Evolutionary conservation across 2,329 filamentous ascomycete species (phyloP).

Genomic region (Emergomyces orientalis): DNA sequence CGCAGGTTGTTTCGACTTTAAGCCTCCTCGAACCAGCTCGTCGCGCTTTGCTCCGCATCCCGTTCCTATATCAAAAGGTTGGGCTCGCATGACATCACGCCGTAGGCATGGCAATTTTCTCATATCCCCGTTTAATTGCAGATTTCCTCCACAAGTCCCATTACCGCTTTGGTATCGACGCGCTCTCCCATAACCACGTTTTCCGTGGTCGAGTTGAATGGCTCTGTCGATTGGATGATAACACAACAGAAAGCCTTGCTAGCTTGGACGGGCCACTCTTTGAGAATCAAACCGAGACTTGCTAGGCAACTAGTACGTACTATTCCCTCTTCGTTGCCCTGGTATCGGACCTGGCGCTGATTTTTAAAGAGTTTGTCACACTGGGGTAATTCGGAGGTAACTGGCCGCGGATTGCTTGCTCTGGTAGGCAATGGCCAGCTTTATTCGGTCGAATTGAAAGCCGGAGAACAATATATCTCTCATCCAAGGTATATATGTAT

Average conservation of each 20-base stretch:
- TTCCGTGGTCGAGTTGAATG: conserved; percentile 79
- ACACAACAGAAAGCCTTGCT: conserved; percentile 77
- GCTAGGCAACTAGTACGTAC: conserved; percentile 56
- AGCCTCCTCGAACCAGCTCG: conserved; percentile 76
- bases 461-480: conserved; percentile 81
- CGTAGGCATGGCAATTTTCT: neutral
- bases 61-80: conserved; percentile 80
- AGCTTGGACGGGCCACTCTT: conserved; percentile 92
- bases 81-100: conserved; percentile 1
- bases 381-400: conserved; percentile 85
- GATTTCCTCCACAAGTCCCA: conserved; percentile 75
- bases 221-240: conserved; percentile 90
- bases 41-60: conserved; percentile 71
- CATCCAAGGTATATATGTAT: conserved; percentile 54
- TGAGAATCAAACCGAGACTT: conserved; percentile 64
- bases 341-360: conserved; percentile 27
- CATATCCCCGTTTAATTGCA: conserved; percentile 29
- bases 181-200: conserved; percentile 82
- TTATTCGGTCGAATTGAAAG: conserved; percentile 70
- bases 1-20: conserved; percentile 75
- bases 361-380: conserved; percentile 57
- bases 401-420: conserved; percentile 76
- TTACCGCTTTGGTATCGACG: conserved; percentile 80
- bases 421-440: conserved; percentile 80
- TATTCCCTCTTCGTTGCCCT: neutral